Evolutionary conservation across 129 eudicot genomes (phyloP).

Genomic region (Pulicaria dysenterica): DNA sequence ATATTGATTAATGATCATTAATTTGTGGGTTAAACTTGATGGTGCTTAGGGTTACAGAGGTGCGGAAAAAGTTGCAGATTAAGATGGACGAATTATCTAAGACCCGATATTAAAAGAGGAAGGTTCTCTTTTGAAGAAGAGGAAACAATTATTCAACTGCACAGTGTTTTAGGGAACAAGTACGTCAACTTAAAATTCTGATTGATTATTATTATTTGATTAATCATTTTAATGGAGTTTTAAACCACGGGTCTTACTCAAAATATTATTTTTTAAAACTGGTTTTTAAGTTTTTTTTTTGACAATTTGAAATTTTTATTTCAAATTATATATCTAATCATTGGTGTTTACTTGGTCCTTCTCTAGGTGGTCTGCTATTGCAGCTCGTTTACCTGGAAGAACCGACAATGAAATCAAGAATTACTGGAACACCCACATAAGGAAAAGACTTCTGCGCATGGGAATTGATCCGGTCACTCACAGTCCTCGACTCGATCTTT

Average conservation of each 20-base stretch:
- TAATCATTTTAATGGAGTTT: background rate
- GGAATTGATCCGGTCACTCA: conserved; percentile 90
- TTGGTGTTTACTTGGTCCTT: conserved; percentile 4
- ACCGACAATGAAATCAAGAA: conserved; percentile 91
- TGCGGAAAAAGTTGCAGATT: conserved; percentile 95
- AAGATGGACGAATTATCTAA: conserved; percentile 84
- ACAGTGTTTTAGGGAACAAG: conserved; percentile 88
- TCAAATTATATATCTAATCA: conserved; percentile 16
- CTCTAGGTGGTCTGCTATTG: conserved; percentile 78
- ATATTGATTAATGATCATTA: background rate
- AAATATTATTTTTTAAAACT: background rate
- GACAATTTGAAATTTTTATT: conserved; percentile 8
- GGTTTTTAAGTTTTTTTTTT: no score
- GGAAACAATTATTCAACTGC: conserved; percentile 80
- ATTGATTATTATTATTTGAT: conserved; percentile 5
- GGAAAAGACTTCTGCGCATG: conserved; percentile 78
- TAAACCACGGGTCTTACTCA: conserved; percentile 2
- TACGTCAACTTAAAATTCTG: conserved; percentile 36
- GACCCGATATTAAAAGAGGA: conserved; percentile 92
- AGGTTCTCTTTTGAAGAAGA: conserved; percentile 82
- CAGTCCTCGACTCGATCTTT: conserved; percentile 66
- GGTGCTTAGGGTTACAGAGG: conserved; percentile 62
- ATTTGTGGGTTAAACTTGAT: conserved; percentile 1
- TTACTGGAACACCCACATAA: conserved; percentile 83
- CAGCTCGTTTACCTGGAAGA: conserved; percentile 87